Evolutionary conservation across 257 asterid species (phyloP).

Genomic region (Nicotiana tabacum): DNA sequence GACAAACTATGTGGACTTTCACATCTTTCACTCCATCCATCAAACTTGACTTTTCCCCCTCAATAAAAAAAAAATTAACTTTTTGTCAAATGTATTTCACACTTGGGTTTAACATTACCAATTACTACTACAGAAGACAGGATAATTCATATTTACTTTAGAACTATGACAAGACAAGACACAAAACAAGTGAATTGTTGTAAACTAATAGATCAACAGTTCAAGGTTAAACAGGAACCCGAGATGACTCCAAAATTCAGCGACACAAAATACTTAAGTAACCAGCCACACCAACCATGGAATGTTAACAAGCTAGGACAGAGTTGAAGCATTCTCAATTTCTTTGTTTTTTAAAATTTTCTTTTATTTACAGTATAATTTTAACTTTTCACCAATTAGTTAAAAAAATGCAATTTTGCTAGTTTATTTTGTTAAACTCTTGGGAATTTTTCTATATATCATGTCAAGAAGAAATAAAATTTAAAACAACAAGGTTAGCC

Average conservation of each 20-base stretch:
- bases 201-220: background rate
- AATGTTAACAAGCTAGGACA: background rate
- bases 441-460: background rate
- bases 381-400: background rate
- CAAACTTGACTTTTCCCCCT: background rate
- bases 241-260: background rate
- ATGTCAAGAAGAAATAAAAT: background rate
- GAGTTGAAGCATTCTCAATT: background rate
- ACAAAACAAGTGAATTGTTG: background rate
- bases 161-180: background rate
- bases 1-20: background rate
- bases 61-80: background rate
- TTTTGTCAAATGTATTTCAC: background rate
- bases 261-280: background rate
- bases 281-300: background rate
- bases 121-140: background rate
- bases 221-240: background rate
- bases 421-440: background rate
- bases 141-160: background rate
- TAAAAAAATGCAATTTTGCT: background rate
- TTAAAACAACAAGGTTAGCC: background rate
- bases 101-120: background rate
- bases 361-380: background rate
- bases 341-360: background rate
- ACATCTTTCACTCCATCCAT: background rate